Evolutionary conservation across 352 stramenopile genomes (phyloP).

Genomic region (Globisporangium acanthophoron): DNA sequence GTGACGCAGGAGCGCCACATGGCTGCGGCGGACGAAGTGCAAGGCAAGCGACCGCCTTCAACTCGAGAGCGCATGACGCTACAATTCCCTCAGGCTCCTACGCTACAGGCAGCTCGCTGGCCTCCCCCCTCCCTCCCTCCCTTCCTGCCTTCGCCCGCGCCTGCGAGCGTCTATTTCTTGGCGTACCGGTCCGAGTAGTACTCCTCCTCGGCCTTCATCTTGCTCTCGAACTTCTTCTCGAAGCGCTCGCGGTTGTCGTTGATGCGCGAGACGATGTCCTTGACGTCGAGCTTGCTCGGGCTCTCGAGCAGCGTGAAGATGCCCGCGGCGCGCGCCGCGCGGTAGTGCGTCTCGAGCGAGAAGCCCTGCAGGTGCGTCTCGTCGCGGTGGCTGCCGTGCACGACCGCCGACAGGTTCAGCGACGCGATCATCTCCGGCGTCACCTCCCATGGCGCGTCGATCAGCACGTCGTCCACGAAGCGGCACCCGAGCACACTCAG

Average conservation of each 20-base stretch:
- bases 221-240: conserved; percentile 91
- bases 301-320: conserved; percentile 83
- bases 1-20: conserved; percentile 8
- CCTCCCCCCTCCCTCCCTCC: neutral
- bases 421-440: conserved; percentile 96
- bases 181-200: conserved; percentile 90
- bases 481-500: conserved; percentile 95
- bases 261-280: conserved; percentile 87
- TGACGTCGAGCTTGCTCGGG: conserved; percentile 71
- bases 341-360: conserved; percentile 78
- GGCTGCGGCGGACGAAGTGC: neutral
- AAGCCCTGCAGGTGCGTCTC: conserved; percentile 48
- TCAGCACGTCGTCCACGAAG: conserved; percentile 97
- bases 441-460: conserved; percentile 94
- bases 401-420: conserved; percentile 78
- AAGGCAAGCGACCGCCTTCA: neutral
- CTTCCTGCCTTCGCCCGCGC: neutral
- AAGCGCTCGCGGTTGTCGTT: conserved; percentile 88
- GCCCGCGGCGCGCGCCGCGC: conserved; percentile 62
- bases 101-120: too few relatives aligned
- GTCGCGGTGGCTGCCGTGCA: conserved; percentile 86
- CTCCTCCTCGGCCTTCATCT: conserved; percentile 91
- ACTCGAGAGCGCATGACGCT: neutral
- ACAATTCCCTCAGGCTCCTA: neutral
- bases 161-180: conserved; percentile 21